Evolutionary conservation across 2,329 filamentous ascomycete genomes (phyloP), one percentile per base, ranked within the genome.

Genomic region (Cercospora zeina): DNA sequence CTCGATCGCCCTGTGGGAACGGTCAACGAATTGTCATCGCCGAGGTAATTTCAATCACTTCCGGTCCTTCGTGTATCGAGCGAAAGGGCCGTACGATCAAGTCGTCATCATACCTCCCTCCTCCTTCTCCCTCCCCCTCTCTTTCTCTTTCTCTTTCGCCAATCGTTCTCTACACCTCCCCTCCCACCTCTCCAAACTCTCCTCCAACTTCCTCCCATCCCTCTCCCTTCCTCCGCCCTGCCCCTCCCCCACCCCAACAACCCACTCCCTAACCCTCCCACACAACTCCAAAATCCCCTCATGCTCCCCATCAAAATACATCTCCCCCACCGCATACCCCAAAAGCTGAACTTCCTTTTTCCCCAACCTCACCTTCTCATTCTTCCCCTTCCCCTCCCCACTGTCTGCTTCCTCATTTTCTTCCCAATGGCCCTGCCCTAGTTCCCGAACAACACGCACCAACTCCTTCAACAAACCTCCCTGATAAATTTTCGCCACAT

Each of bases 291-390:
- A 33, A 3, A 73, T 62, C 60, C 78, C 76, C 69, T 84, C 81
- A 66, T 86, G 87, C 66, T 82, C 80, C 70, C 82, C 81, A 67
- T 84, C 82, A 64, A 82, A 79, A 36, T 81, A 81, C 77, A 88
- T 85, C 53, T 87, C 81, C 9, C 81, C 78, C 30, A 87, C 73
- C 57, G 87, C 85, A 7, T 81, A 82, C 33, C 76, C 75, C 47
- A 85, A 78, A 61, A 74, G 60, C 47, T 70, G 67, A 8, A 70
- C 61, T 1, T 73, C 67, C 37, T 69, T 70, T 64, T 73, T 75
- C 49, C 66, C 61, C 37, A 75, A 63, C 47, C 64, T 67, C 3
- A 65, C 42, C 19, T 69, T 27, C n/a, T 24, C 45, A 0, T 14
- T 36, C n/a, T 14, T 16, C 33, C 16, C 45, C 8, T 30, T 31